Base-by-base conservation (phyloP, 345 rosid genomes). In the Corymbia maculata region DNA sequence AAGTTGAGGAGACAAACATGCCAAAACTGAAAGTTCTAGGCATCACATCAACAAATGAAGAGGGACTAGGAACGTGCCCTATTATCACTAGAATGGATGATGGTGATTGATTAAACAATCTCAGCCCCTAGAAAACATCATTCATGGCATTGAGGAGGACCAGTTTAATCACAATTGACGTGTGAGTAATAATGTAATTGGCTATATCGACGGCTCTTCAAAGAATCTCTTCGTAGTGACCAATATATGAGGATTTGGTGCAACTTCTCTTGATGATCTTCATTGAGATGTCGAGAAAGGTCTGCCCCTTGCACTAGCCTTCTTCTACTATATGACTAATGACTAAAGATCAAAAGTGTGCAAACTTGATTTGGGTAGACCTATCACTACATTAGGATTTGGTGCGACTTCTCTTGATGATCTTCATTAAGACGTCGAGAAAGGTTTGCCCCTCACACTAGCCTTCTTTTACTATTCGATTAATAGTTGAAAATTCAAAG, bases 71-170 rank as follows among this genome's bases (percentile, higher is more conserved):
- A 59, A 59, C 2, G 1, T 59, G 24, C 66, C 30, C 0, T 59
- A 1, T 59, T 26, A 26, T 21, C 1, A 0, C 3, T 26, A 9
- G 0, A 5, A 10, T 59, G 30, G 30, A 59, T 26, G 5, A 2
- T 59, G 30, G 66, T 26, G 15, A n/a, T 59, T 59, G 14, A 26
- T 0, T 59, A 10, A 24, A 28, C n/a, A 24, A 57, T 57, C 66
- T 22, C 10, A 6, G 14, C 66, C 30, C 24, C 30, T 24, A 59
- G 30, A 59, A 59, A 59, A 26, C 7, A 59, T 59, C 14, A 24
- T 59, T 24, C 7, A 59, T 2, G 30, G 15, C 66, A 59, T 59
- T 59, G 2, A 59, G n/a, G 7, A 59, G 26, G 66, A 59, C 7
- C 3, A 3, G 51, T 9, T 49, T 49, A 3, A 49, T 49, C 51